Evolutionary conservation across 106 monocot genomes (phyloP).

Genomic region (Chionographis japonica): DNA sequence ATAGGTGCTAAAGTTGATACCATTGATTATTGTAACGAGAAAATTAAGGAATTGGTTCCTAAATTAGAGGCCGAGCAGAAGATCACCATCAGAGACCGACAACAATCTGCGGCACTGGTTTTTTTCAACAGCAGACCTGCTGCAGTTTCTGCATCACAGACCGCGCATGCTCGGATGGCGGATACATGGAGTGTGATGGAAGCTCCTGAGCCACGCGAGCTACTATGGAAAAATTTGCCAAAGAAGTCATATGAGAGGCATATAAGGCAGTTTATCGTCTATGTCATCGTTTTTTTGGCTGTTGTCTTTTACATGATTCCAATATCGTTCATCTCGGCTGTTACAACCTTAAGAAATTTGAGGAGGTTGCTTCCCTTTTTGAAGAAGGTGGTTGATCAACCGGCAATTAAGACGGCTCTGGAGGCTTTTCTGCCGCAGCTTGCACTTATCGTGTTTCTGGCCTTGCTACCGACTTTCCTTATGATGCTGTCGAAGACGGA

Average conservation of each 20-base stretch:
- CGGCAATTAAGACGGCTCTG: constrained; percentile 54
- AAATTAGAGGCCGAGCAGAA: constrained; percentile 84
- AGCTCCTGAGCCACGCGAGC: constrained; percentile 84
- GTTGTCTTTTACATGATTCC: constrained; percentile 95
- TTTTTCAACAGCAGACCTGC: constrained; percentile 72
- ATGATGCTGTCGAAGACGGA: constrained; percentile 79
- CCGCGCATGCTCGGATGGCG: constrained; percentile 62
- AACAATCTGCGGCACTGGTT: constrained; percentile 61
- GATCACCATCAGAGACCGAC: constrained; percentile 62
- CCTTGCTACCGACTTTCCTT: constrained; percentile 76
- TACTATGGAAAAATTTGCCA: constrained; percentile 76
- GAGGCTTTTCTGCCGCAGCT: constrained; percentile 91
- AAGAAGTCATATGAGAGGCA: constrained; percentile 64
- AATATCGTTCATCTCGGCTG: constrained; percentile 61
- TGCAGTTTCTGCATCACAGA: constrained; percentile 78
- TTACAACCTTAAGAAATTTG: constrained; percentile 74
- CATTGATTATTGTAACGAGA: constrained; percentile 69
- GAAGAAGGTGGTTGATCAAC: constrained; percentile 56
- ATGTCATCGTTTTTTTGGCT: constrained; percentile 71
- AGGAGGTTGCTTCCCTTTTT: constrained; percentile 62
- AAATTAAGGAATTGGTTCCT: constrained; percentile 66
- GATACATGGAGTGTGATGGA: constrained; percentile 79
- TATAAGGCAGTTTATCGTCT: constrained; percentile 44
- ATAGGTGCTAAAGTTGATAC: constrained; percentile 78
- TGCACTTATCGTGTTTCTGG: constrained; percentile 83